Percentiles rank a stretch among this genome's conserved stretches.
phyloP scores from a whole-genome alignment of 2,329 filamentous ascomycete species.

The Ophiostoma ulmi region DNA sequence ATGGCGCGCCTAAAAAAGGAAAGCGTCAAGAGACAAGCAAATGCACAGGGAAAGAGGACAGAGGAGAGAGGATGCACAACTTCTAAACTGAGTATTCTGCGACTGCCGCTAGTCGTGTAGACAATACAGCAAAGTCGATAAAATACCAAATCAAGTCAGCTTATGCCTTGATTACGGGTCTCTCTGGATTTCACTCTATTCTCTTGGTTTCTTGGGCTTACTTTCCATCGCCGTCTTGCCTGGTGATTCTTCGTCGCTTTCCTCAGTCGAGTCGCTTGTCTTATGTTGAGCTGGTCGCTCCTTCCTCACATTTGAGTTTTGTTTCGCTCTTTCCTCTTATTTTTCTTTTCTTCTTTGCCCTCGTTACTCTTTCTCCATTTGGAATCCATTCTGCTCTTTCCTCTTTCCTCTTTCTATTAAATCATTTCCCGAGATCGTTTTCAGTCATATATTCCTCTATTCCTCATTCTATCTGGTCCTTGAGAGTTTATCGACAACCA shows the following conservation, averaged over 20 bases:
- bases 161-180: constrained; percentile 11
- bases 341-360: neutral
- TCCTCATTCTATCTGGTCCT: neutral
- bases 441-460: neutral
- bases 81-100: neutral
- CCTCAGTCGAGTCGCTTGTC: neutral
- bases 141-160: neutral
- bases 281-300: neutral
- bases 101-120: constrained; percentile 11
- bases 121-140: constrained; percentile 7
- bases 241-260: neutral
- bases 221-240: neutral
- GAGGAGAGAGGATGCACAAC: neutral
- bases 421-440: neutral
- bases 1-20: neutral
- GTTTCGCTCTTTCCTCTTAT: constrained; percentile 6
- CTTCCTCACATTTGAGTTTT: neutral
- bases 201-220: neutral
- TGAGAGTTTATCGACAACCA: neutral
- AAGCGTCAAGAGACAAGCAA: neutral
- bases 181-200: neutral
- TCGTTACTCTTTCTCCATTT: constrained; percentile 3
- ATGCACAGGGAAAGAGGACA: neutral
- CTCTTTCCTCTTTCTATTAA: neutral
- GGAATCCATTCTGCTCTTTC: neutral